Evolutionary conservation across 495 filamentous ascomycete genomes (phyloP), one percentile per base, ranked within the genome.

Genomic region (Lasiosphaeria ovina): DNA sequence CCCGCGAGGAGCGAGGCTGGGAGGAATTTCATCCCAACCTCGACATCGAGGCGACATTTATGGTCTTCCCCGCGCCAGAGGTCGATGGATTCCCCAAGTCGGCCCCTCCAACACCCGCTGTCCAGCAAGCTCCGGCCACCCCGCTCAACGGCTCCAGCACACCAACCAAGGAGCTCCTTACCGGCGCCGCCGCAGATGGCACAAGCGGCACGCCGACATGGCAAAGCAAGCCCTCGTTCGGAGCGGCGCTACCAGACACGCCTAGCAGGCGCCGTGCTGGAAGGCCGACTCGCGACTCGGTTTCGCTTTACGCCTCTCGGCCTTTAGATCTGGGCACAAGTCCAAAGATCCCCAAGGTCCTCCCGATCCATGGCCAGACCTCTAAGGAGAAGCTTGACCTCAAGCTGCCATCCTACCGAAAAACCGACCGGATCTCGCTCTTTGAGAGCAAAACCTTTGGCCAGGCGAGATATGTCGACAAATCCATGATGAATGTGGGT

Each of bases 21-120:
- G 91, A 95, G 67, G 95, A 98, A 73, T 98, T 97, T 57, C 94
- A 99, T 72, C 92, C 89, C 11, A 89, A 97, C 66, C 82, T 99
- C 38, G 93, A 98, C 72, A 89, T 96, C 60, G 91, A 94, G 51
- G 81, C 80, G 34, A 83, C 79, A 16, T 86, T 98, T 53, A 84
- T 85, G 44, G 79, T 97, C 3, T 94, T 93, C 71, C 83, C 81
- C 42, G 84, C 92, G 8, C 85, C 93, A 59, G 89, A 97, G 54
- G 89, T 98, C 14, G 95, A 98, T 70, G 89, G 87, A 31, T 75
- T 79, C 48, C 68, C 70, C 24, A 76, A 77, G 53, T 69, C 77
- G 11, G 66, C 74, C 32, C 77, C 81, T 6, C 76, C 76, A 1
- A 81, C 78, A 0, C 74, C 80, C 0, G 62, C 65, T 7, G 69